phyloP scores from a whole-genome alignment of 1,284 basidiomycete genomes.

The Lignosus rhinocerotis region DNA sequence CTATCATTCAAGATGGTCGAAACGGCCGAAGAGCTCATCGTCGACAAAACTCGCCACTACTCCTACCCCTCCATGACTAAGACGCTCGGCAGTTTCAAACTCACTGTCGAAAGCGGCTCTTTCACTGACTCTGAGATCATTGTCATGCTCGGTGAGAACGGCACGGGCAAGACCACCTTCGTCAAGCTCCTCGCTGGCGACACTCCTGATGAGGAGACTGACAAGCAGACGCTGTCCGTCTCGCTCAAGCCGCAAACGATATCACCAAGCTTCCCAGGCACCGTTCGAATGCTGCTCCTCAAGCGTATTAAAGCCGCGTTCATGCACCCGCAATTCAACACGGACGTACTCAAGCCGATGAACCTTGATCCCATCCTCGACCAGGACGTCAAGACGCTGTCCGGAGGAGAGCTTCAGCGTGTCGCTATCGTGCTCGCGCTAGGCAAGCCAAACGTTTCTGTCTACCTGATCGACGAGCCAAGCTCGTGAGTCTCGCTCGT shows the following conservation, averaged over 20 bases:
- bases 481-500: constrained; percentile 49
- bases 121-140: constrained; percentile 98
- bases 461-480: constrained; percentile 89
- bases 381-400: constrained; percentile 94
- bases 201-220: constrained; percentile 80
- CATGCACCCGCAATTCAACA: constrained; percentile 97
- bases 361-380: constrained; percentile 90
- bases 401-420: constrained; percentile 94
- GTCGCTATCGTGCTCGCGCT: constrained; percentile 92
- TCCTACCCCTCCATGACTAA: constrained; percentile 94
- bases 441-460: constrained; percentile 78
- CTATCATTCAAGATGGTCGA: constrained; percentile 96
- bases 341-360: constrained; percentile 97
- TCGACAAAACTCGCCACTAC: constrained; percentile 85
- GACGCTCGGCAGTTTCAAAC: constrained; percentile 91
- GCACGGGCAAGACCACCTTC: constrained; percentile 96
- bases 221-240: constrained; percentile 79
- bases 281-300: constrained; percentile 88
- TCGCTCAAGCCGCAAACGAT: constrained; percentile 97
- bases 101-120: constrained; percentile 82
- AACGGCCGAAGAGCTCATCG: constrained; percentile 83
- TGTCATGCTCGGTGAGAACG: constrained; percentile 97
- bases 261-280: constrained; percentile 93
- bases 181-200: constrained; percentile 91
- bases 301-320: constrained; percentile 93